A percentile compares a stretch with the other conserved stretches of the same genome.
Conservation (phyloP, 495 filamentous ascomycete species). For the Parathielavia hyrcaniae region DNA sequence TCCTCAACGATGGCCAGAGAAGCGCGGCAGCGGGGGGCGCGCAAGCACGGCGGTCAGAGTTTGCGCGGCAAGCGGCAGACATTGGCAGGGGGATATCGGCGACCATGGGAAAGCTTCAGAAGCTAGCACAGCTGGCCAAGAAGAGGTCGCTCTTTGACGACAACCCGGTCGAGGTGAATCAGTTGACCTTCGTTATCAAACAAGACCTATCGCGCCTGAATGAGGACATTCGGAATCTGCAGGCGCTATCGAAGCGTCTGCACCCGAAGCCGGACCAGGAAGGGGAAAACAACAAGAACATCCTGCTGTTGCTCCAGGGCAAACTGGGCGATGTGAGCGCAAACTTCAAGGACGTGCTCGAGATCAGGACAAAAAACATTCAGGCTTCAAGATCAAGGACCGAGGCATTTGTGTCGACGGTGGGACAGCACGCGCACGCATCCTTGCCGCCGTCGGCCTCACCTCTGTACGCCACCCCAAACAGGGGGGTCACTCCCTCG, state of each 20-base stretch:
- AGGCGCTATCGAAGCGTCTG: slow-evolving; percentile 59
- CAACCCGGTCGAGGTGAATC: slow-evolving; percentile 90
- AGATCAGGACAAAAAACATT: slow-evolving; percentile 96
- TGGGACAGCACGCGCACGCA: slow-evolving; percentile 60
- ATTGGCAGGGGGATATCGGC: slow-evolving; percentile 85
- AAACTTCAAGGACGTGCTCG: slow-evolving; percentile 95
- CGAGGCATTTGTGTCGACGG: slow-evolving; percentile 91
- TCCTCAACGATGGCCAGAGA: slow-evolving; percentile 68
- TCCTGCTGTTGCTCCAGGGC: slow-evolving; percentile 85
- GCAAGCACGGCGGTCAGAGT: slow-evolving; percentile 60
- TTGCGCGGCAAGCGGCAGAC: slow-evolving; percentile 80
- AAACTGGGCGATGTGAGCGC: slow-evolving; percentile 90
- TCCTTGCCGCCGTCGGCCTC: slow-evolving; percentile 63
- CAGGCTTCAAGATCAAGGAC: slow-evolving; percentile 87
- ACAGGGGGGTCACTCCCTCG: slow-evolving; percentile 46
- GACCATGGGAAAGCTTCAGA: slow-evolving; percentile 90
- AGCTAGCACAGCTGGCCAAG: slow-evolving; percentile 88
- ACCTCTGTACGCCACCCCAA: slow-evolving; percentile 81
- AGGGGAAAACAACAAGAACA: slow-evolving; percentile 95
- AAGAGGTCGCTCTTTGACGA: slow-evolving; percentile 97
- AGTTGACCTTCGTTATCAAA: slow-evolving; percentile 74
- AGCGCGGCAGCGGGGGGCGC: slow-evolving; percentile 58
- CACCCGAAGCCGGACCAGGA: slow-evolving; percentile 79
- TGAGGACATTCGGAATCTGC: slow-evolving; percentile 73
- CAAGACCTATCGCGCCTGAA: slow-evolving; percentile 90